Base-by-base conservation (phyloP, 2,329 filamentous ascomycete species). In the Pseudocercospora vitis region DNA sequence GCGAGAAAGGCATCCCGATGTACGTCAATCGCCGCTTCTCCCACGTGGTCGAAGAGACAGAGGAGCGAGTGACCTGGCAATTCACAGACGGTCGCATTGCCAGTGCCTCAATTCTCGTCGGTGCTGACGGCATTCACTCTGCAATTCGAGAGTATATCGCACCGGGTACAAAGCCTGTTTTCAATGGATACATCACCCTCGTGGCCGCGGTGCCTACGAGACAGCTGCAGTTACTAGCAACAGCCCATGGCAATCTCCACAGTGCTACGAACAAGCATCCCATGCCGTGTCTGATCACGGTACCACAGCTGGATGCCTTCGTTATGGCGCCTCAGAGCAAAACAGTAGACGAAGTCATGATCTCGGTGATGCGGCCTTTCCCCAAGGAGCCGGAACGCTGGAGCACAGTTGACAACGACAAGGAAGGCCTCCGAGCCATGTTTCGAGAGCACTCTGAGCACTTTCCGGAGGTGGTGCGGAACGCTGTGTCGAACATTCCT, bases 21-120 rank as follows among this genome's bases (percentile, higher is more conserved):
- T 32, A 49, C 12, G 21, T 49, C 31, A 49, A 49, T 32, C 31
- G 33, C 3, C 29, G 16, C 8, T 37, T 37, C n/a, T 48, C 45
- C 18, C 45, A 48, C 28, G 21, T 48, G 18, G 26, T 48, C 2
- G 28, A 14, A 11, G 45, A 48, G 21, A 48, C 26, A 9, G 40
- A 45, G 3, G 28, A 35, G 18, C 7, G 21, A 12, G 45, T 48
- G 18, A 33, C 45, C 9, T 48, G 45, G 45, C 26, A 48, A n/a
- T 48, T 48, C 9, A 29, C 12, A 11, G 45, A 48, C 21, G 45
- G 45, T 11, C 32, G 45, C 19, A 33, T 14, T 18, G 26, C 26
- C 7, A 47, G 24, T 19, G 47, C 47, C 9, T 49, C 47, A 33
- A 40, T 49, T n/a, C 47, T 49, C 7, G 47, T 49, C 11, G 47